Percentiles rank a stretch among this genome's conserved stretches.
Conservation (phyloP, 805 yeast genomes). For the Kluyveromyces dobzhanskii region DNA sequence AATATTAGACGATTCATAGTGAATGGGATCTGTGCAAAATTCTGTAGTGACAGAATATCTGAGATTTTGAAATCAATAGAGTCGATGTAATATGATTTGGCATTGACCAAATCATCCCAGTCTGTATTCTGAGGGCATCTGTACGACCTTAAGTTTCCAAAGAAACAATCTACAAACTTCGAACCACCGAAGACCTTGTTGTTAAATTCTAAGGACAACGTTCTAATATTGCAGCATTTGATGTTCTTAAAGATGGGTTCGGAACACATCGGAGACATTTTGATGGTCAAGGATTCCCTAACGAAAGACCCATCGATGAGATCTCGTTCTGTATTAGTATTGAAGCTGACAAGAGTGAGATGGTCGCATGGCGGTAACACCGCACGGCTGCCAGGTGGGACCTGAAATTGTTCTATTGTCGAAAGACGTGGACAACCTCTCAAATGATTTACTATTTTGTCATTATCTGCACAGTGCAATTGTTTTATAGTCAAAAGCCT, state of each 20-base stretch:
- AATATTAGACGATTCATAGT: not conserved
- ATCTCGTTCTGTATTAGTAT: slow-evolving; percentile 12
- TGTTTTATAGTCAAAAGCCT: slow-evolving; percentile 14
- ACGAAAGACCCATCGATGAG: slow-evolving; percentile 17
- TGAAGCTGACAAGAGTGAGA: slow-evolving; percentile 15
- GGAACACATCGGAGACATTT: slow-evolving; percentile 12
- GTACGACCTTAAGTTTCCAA: slow-evolving; percentile 9
- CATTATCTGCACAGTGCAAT: slow-evolving; percentile 8
- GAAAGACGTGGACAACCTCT: slow-evolving; percentile 13
- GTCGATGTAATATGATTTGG: not conserved
- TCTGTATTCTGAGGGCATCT: slow-evolving; percentile 13
- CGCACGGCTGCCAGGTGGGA: slow-evolving; percentile 5
- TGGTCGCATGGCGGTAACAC: slow-evolving; percentile 17
- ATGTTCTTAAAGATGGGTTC: slow-evolving; percentile 14
- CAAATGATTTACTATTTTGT: slow-evolving; percentile 9
- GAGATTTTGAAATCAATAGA: not conserved
- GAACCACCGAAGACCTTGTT: slow-evolving; percentile 8
- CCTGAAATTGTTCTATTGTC: slow-evolving; percentile 16
- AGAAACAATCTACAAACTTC: slow-evolving; percentile 14
- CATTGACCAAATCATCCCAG: slow-evolving; percentile 11
- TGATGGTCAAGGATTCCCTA: slow-evolving; percentile 8
- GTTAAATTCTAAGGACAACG: slow-evolving; percentile 8
- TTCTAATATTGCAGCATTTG: slow-evolving; percentile 12
- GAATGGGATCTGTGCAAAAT: not conserved
- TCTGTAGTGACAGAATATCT: not conserved